A percentile compares a stretch with the other conserved stretches of the same genome.
phyloP scores from a whole-genome alignment of 2,329 filamentous ascomycete species.

The Scedosporium dehoogii region DNA sequence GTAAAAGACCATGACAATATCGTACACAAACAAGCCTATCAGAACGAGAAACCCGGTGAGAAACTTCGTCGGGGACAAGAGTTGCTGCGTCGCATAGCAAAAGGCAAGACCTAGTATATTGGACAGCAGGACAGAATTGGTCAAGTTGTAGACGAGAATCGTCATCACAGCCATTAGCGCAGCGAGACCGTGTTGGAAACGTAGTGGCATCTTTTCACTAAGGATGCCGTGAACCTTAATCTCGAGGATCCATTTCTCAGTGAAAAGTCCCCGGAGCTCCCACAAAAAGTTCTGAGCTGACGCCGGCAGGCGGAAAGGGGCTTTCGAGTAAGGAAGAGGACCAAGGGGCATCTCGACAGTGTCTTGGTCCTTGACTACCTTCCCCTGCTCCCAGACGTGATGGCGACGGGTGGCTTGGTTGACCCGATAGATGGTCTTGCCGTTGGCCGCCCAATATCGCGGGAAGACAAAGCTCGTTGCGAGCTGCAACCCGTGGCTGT shows the following conservation, averaged over 20 bases:
- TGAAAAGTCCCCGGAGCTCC: slow-evolving; percentile 39
- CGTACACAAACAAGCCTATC: slow-evolving; percentile 78
- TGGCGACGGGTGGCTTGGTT: slow-evolving; percentile 17
- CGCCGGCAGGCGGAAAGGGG: neutral
- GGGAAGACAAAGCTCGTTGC: slow-evolving; percentile 63
- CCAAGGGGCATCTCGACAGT: slow-evolving; percentile 4
- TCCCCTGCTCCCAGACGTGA: slow-evolving; percentile 9
- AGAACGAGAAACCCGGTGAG: slow-evolving; percentile 70
- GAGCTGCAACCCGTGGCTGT: slow-evolving; percentile 62
- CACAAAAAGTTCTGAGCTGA: slow-evolving; percentile 25
- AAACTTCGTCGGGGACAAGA: slow-evolving; percentile 86
- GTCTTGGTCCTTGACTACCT: neutral
- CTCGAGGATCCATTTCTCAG: slow-evolving; percentile 40
- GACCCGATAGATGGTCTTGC: slow-evolving; percentile 34
- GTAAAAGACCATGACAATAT: slow-evolving; percentile 87
- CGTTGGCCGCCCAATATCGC: slow-evolving; percentile 46
- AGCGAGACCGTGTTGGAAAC: slow-evolving; percentile 47
- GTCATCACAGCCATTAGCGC: slow-evolving; percentile 42
- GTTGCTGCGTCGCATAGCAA: slow-evolving; percentile 70
- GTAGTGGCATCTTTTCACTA: slow-evolving; percentile 38
- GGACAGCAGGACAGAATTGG: slow-evolving; percentile 47
- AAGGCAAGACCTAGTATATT: slow-evolving; percentile 84
- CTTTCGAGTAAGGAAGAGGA: slow-evolving; percentile 18
- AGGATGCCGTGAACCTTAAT: slow-evolving; percentile 38
- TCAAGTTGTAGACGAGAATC: slow-evolving; percentile 59